Evolutionary conservation across 1,284 basidiomycete species (phyloP), one percentile per base, ranked within the genome.

Genomic region (Ganoderma sinense): DNA sequence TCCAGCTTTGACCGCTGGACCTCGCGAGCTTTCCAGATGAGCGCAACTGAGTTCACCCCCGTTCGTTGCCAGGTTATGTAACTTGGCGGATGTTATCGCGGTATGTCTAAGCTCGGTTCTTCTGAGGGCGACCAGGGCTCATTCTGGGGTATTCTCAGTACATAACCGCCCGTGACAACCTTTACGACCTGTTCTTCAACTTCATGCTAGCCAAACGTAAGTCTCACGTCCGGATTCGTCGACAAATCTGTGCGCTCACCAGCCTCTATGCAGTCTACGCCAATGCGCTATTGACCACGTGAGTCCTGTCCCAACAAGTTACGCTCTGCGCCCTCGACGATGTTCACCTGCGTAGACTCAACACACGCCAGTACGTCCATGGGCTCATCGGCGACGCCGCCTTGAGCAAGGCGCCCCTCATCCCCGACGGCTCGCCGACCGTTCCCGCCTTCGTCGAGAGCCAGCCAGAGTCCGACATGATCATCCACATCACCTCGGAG

Each of bases 401-500:
- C 48, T 10, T 26, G 48, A 26, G 48, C 48, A 51, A 51, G 23
- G 23, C 48, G 7, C 23, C 48, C 10, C 10, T 26, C n/a, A n/a
- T 26, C 10, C 23, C 48, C 8, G 48, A 51, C 6, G 48, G 48
- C 23, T 0, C n/a, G 23, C 48, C n/a, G n/a, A 26, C 23, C 48
- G 48, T 26, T 0, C 11, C 48, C 48, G 23, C 48, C 48, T 51
- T 51, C 48, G 48, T 51, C 48, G 48, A 51, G 23, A 26, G 48
- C 48, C n/a, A 10, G 48, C 10, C 48, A 23, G 23, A 26, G 13
- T 51, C 23, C 48, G 48, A 51, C 23, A 11, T 51, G 23, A 51
- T 51, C n/a, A 51, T 51, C n/a, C 48, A 51, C 48, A 51, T 51
- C 48, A 51, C 48, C 48, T 23, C 48, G 48, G 48, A 51, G 48